phyloP scores from a whole-genome alignment of 352 stramenopile species.

The Globisporangium abappressorium region DNA sequence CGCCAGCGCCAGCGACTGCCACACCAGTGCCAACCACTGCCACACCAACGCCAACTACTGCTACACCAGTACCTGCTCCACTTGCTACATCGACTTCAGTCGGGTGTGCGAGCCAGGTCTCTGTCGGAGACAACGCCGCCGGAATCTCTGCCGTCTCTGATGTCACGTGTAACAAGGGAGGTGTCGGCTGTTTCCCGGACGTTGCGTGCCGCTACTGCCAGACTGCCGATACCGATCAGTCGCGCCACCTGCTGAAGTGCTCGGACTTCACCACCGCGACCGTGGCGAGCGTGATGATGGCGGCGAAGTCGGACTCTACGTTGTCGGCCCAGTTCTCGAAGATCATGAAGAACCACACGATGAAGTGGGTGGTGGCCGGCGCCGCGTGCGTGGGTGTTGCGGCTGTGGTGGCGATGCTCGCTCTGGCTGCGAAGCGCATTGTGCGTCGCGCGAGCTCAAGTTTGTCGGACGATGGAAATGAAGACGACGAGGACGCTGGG shows the following conservation, averaged over 20 bases:
- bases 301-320: not conserved
- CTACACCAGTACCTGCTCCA: too few species aligned
- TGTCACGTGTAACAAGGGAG: too few species aligned
- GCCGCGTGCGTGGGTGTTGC: conserved; percentile 1
- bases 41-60: not conserved
- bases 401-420: not conserved
- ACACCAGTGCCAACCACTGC: not conserved
- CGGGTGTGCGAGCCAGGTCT: too few species aligned
- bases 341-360: not conserved
- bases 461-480: not conserved
- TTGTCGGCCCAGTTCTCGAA: not conserved
- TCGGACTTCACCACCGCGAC: too few species aligned
- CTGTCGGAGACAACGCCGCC: too few species aligned
- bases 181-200: too few species aligned
- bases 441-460: not conserved
- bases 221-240: too few species aligned
- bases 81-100: too few species aligned
- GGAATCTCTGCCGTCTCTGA: too few species aligned
- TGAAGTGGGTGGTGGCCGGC: not conserved
- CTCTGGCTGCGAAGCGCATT: not conserved
- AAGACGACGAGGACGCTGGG: not conserved
- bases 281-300: not conserved
- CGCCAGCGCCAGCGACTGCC: too few species aligned
- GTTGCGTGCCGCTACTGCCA: too few species aligned
- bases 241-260: too few species aligned